Evolutionary conservation across 2,329 filamentous ascomycete genomes (phyloP), one percentile per base, ranked within the genome.

Genomic region (Xylariaceae sp.): DNA sequence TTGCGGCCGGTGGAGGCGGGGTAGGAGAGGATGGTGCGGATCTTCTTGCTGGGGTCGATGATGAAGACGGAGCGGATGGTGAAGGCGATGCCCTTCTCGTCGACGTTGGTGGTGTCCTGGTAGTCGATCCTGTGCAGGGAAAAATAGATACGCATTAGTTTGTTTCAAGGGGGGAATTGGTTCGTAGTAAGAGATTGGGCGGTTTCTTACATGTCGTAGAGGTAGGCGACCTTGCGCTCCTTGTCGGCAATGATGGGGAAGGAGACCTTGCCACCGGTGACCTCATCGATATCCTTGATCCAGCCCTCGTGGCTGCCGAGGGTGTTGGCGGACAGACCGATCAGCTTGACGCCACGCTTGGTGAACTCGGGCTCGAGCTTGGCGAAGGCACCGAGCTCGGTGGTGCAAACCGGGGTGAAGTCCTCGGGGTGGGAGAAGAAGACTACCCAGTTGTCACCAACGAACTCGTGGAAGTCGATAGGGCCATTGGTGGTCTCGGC

Each of bases 51-150:
- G 50, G 88, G 88, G 71, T 95, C 88, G 64, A 95, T 92, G 69
- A 95, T 74, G 75, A 94, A 95, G 61, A 95, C 89, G 54, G 85
- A 88, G 58, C 89, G 87, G 69, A 96, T 94, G 55, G 89, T 95
- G 69, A 94, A 90, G 40, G 88, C 88, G 54, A 90, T 85, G 54
- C 83, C 83, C 76, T 87, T 87, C 57, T 74, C 65, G 63, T 88
- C 84, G 41, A 88, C 81, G 67, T 88, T 88, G 69, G 81, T 85
- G 56, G 81, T 76, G 64, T 88, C 85, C 64, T 88, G 83, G 68
- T 85, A 76, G 69, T 88, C 84, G 57, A 89, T 71, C 76, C 76
- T 81, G 38, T n/a, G 14, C 18, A 33, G 15, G n/a, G 27, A 9
- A 23, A 16, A 18, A n/a, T 13, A 9, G 23, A n/a, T n/a, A n/a